These are phyloP conservation scores for Corylus heterophylla DNA, from an alignment of 306 rosid species.

Conservation along the genomic window DNA sequence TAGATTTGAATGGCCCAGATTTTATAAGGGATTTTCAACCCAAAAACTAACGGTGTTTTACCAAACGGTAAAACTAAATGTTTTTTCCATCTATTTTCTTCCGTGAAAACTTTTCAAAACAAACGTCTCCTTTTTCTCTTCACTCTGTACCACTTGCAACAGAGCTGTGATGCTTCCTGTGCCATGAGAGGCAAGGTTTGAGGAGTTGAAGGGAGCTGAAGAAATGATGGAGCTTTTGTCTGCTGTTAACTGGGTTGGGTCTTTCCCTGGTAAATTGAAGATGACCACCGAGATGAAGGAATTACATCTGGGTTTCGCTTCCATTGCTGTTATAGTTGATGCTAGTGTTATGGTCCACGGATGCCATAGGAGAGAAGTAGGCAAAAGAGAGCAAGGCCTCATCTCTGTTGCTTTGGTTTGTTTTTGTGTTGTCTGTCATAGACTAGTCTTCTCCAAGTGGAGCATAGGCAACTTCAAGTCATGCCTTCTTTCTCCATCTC, in stretches of 20 bases:
- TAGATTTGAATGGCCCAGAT: too few relatives aligned
- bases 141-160: conserved; percentile 54
- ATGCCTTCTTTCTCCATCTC: conserved; percentile 37
- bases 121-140: conserved; percentile 33
- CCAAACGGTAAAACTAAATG: too few relatives aligned
- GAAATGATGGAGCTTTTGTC: conserved; percentile 46
- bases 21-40: too few relatives aligned
- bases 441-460: too few relatives aligned
- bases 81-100: too few relatives aligned
- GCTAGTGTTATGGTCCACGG: not conserved
- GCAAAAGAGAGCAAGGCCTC: conserved; percentile 46
- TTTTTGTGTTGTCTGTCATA: too few relatives aligned
- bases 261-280: conserved; percentile 32
- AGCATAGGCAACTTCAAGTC: conserved; percentile 3
- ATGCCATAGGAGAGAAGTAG: conserved; percentile 32
- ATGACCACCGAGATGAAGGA: conserved; percentile 43
- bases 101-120: too few relatives aligned
- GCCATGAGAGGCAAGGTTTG: conserved; percentile 39
- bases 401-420: too few relatives aligned
- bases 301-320: not conserved
- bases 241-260: conserved; percentile 29
- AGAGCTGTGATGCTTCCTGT: conserved; percentile 40
- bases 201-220: conserved; percentile 37
- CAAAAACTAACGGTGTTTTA: too few relatives aligned
- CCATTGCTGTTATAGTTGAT: conserved; percentile 25